A percentile compares a stretch with the other conserved stretches of the same genome.
Evolutionary conservation across 2,329 filamentous ascomycete species (phyloP).

Genomic region (Curvularia eragrostidis): DNA sequence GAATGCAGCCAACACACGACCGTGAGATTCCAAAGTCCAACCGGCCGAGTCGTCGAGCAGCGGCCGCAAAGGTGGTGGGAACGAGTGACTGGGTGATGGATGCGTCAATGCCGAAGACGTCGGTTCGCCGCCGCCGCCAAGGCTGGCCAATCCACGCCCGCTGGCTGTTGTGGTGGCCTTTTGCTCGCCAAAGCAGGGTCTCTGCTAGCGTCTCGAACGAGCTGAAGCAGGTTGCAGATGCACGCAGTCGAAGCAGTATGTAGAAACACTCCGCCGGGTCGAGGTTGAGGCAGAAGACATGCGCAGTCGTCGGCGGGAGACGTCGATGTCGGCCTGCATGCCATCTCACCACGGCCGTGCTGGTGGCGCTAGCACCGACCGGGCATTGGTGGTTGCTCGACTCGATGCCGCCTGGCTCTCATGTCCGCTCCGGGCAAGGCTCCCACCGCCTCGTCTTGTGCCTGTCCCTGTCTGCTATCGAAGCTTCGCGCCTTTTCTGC

Average conservation of each 20-base stretch:
- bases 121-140: constrained; percentile 44
- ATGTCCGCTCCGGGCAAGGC: background rate
- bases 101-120: constrained; percentile 34
- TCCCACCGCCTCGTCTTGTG: background rate
- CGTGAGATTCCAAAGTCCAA: constrained; percentile 17
- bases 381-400: constrained; percentile 44
- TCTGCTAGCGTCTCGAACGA: constrained; percentile 22
- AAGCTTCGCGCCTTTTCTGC: background rate
- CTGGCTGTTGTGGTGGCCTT: constrained; percentile 44
- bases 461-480: background rate
- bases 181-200: constrained; percentile 33
- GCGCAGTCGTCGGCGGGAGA: constrained; percentile 26
- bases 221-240: background rate
- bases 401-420: constrained; percentile 4
- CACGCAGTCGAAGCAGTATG: background rate
- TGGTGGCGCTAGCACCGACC: constrained; percentile 43
- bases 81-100: constrained; percentile 26
- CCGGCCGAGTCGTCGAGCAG: constrained; percentile 15
- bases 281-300: constrained; percentile 4
- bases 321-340: constrained; percentile 42
- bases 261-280: background rate
- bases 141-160: constrained; percentile 37
- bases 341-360: constrained; percentile 38
- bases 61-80: constrained; percentile 14
- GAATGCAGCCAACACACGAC: constrained; percentile 19